These are phyloP conservation scores for Ophiostoma sp. DNA, from an alignment of 2,329 filamentous ascomycete genomes.

Conservation along the genomic window DNA sequence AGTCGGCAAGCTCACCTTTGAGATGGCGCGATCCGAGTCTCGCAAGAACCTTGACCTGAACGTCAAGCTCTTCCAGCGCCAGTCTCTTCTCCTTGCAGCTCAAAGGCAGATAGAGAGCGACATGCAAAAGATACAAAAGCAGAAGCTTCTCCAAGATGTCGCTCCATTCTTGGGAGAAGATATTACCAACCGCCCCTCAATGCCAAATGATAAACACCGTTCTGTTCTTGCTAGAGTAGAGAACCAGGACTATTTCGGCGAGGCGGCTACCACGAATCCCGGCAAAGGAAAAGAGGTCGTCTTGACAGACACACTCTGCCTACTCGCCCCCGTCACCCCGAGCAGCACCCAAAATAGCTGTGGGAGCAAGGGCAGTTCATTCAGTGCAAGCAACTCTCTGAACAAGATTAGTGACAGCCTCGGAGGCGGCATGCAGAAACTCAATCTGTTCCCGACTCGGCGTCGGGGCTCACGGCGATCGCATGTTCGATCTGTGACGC, in stretches of 20 bases:
- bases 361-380: conserved; percentile 13
- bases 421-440: not conserved
- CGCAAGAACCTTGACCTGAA: conserved; percentile 28
- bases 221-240: not conserved
- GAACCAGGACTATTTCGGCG: not conserved
- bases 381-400: conserved; percentile 8
- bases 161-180: not conserved
- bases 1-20: conserved; percentile 29
- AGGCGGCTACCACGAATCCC: no score
- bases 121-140: not conserved
- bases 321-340: not conserved
- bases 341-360: conserved; percentile 20
- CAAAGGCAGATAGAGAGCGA: conserved; percentile 25
- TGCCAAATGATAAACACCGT: not conserved
- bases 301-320: not conserved
- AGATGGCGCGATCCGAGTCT: conserved; percentile 28
- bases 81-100: conserved; percentile 29
- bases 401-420: not conserved
- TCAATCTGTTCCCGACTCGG: not conserved
- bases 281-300: not conserved
- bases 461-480: conserved; percentile 17
- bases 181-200: not conserved
- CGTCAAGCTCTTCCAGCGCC: conserved; percentile 29
- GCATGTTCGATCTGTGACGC: conserved; percentile 19
- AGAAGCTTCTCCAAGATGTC: not conserved